Evolutionary conservation across 805 yeast species (phyloP), one percentile per base, ranked within the genome.

Genomic region (Candida silvicultrix): DNA sequence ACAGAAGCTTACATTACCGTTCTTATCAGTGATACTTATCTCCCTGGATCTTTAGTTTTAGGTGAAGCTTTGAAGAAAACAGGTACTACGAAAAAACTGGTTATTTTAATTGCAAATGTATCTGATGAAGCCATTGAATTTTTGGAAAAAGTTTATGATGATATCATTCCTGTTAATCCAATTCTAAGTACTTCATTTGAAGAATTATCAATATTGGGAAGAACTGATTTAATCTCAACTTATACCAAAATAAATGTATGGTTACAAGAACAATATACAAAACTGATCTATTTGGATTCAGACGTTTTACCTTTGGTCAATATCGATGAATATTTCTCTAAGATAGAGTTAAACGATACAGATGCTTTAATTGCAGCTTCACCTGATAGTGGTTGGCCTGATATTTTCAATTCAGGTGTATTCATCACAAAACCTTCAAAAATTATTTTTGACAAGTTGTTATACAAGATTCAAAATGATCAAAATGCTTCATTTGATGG

Each of bases 351-450:
- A 8, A 32, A 52, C 2, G 52, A 53, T 3, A 39, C 50, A 9
- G 29, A 46, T 9, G 14, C 7, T 4, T 63, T 60, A 44, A 51
- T 53, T 47, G 54, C 52, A 15, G 57, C 90, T 0, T 67, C 81
- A 9, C 85, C 92, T 0, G 95, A 86, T 64, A 67, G 77, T 15
- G 92, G 94, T 15, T 86, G 90, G 83, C 94, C 95, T 0, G 95
- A 86, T 64, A 73, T 82, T 44, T 86, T 86, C 71, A 85, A 86
- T 62, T 77, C 88, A 16, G 94, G 95, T 2, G 74, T 85, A 18
- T 69, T 86, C 51, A 67, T 80, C 7, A 62, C 77, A 28, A 68
- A 67, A 45, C 94, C 92, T 3, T 67, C 70, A 49, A 32, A 52
- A 3, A 45, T 47, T 0, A 74, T 68, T 22, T 80, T 65, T 54